A percentile compares a stretch with the other conserved stretches of the same genome.
These are phyloP conservation scores for Apophysomyces trapeziformis DNA, from an alignment of 371 early-diverging fungal genomes.

Conservation along the genomic window DNA sequence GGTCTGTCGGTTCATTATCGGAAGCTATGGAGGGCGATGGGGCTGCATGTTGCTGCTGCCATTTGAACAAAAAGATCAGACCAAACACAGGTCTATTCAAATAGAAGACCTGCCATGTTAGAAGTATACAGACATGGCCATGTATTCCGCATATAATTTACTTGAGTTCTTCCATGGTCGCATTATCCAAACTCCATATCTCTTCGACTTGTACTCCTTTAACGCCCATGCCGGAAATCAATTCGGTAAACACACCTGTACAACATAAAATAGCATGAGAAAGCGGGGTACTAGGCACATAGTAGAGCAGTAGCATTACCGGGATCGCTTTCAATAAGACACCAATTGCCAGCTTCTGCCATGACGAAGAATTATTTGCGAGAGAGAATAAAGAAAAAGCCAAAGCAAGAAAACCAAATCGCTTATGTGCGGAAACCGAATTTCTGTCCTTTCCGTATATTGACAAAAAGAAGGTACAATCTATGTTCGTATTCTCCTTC, in stretches of 20 bases:
- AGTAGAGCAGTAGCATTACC: conserved; percentile 38
- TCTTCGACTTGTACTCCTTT: conserved; percentile 85
- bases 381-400: background rate
- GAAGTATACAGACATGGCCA: background rate
- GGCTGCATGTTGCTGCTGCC: conserved; percentile 70
- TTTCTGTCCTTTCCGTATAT: no score
- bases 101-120: background rate
- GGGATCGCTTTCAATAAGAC: conserved; percentile 89
- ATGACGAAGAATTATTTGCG: conserved; percentile 16
- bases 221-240: conserved; percentile 85
- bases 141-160: conserved; percentile 24
- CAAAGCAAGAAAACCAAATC: background rate
- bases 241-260: conserved; percentile 87
- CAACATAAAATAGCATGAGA: no score
- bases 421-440: background rate
- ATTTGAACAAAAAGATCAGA: conserved; percentile 91
- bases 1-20: conserved; percentile 35
- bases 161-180: conserved; percentile 64
- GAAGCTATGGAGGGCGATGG: conserved; percentile 30
- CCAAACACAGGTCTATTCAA: conserved; percentile 76
- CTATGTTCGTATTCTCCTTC: no score
- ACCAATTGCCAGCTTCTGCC: conserved; percentile 81
- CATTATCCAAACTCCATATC: conserved; percentile 76
- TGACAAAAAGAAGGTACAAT: no score
- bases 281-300: background rate